Percentiles rank a stretch among this genome's conserved stretches.
phyloP scores from a whole-genome alignment of 164 flowering plant genomes.

The Pachysandra terminalis region DNA sequence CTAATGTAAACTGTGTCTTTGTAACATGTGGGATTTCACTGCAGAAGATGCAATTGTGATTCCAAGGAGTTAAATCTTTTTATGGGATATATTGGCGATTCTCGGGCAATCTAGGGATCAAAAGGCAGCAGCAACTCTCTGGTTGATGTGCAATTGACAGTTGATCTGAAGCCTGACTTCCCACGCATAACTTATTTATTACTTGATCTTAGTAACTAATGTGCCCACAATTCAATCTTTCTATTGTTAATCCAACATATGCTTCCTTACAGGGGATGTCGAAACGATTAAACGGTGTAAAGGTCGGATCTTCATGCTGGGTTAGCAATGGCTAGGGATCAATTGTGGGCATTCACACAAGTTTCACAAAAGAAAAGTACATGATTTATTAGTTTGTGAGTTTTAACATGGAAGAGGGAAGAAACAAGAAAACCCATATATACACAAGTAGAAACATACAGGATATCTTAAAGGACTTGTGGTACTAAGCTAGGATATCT shows the following conservation, averaged over 20 bases:
- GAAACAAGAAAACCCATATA: too few relatives aligned
- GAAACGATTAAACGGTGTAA: conserved; percentile 88
- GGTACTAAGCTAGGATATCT: neutral
- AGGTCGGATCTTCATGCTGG: conserved; percentile 97
- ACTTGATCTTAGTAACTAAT: neutral
- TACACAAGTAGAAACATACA: too few relatives aligned
- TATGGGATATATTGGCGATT: conserved; percentile 90
- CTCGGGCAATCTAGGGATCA: conserved; percentile 87
- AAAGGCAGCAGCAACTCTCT: conserved; percentile 54
- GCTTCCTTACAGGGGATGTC: conserved; percentile 63
- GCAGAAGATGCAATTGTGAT: conserved; percentile 50
- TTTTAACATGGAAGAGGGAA: too few relatives aligned
- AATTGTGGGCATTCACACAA: too few relatives aligned
- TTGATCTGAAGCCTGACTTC: conserved; percentile 86
- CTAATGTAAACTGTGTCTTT: conserved; percentile 11
- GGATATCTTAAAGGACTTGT: neutral
- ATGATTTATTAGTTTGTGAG: too few relatives aligned
- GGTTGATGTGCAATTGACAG: conserved; percentile 75
- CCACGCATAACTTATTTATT: conserved; percentile 53
- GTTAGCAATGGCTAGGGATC: conserved; percentile 99
- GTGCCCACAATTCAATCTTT: neutral
- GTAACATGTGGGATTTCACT: conserved; percentile 61
- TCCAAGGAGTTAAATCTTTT: conserved; percentile 81
- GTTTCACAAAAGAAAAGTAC: too few relatives aligned
- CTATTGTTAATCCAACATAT: conserved; percentile 2